A percentile compares a stretch with the other conserved stretches of the same genome.
These are phyloP conservation scores for Trypanosoma mega DNA, from an alignment of 208 protist genomes.

Conservation along the genomic window DNA sequence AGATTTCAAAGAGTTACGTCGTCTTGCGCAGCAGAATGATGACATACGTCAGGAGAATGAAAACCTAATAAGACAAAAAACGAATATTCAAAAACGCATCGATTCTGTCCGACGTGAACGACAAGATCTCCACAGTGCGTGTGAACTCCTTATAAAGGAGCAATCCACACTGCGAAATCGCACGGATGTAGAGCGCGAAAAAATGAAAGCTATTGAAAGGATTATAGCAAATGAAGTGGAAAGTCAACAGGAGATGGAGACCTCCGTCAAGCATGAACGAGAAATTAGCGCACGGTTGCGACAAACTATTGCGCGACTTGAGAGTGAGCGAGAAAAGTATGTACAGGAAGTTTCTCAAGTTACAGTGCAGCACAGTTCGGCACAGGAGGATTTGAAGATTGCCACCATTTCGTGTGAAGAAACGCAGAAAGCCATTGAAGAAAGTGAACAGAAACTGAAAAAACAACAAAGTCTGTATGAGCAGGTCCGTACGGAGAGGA, in stretches of 20 bases:
- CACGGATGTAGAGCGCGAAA: conserved; percentile 55
- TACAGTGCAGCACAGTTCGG: conserved; percentile 72
- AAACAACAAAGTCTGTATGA: conserved; percentile 90
- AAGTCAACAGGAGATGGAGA: conserved; percentile 71
- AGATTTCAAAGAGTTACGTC: conserved; percentile 74
- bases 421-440: conserved; percentile 94
- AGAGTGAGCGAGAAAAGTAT: conserved; percentile 93
- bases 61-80: conserved; percentile 72
- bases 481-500: conserved; percentile 95
- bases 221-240: conserved; percentile 86
- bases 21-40: conserved; percentile 83
- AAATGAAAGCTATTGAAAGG: conserved; percentile 60
- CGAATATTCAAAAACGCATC: conserved; percentile 63
- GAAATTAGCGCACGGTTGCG: conserved; percentile 59
- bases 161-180: conserved; percentile 64
- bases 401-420: conserved; percentile 87
- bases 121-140: conserved; percentile 61
- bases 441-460: conserved; percentile 81
- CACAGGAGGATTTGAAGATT: conserved; percentile 93
- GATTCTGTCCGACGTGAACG: conserved; percentile 55
- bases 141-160: conserved; percentile 63
- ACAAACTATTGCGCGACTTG: conserved; percentile 69
- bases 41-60: conserved; percentile 80
- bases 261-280: conserved; percentile 86
- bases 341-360: conserved; percentile 86